phyloP scores from a whole-genome alignment of 139 green algal genomes.

The Edaphochlamys debaryana region DNA sequence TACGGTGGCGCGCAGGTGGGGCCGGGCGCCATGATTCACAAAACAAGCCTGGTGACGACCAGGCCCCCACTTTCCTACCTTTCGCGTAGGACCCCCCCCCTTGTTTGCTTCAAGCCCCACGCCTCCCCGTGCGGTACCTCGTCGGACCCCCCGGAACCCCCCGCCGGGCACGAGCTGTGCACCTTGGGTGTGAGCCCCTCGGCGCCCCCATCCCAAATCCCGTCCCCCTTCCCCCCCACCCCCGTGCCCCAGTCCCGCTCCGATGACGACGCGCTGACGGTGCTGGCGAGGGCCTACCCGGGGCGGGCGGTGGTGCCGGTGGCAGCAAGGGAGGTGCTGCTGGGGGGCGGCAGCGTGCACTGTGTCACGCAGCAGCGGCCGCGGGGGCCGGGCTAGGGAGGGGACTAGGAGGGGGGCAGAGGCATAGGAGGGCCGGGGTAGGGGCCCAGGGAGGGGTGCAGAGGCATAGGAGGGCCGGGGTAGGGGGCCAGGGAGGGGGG shows the following conservation, averaged over 20 bases:
- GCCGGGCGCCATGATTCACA: too few relatives aligned
- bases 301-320: conserved; percentile 69
- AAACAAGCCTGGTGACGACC: too few relatives aligned
- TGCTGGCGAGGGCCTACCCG: conserved; percentile 64
- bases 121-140: too few relatives aligned
- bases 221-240: conserved; percentile 30
- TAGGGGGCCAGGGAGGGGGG: too few relatives aligned
- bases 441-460: too few relatives aligned
- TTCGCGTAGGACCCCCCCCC: conserved; percentile 2
- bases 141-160: too few relatives aligned
- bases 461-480: too few relatives aligned
- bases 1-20: conserved; percentile 54
- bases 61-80: not conserved
- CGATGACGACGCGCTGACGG: conserved; percentile 36
- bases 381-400: too few relatives aligned
- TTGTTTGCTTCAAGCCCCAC: conserved; percentile 36
- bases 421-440: too few relatives aligned
- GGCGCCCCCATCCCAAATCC: conserved; percentile 27
- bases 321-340: conserved; percentile 67
- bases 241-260: conserved; percentile 27
- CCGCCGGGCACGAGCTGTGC: too few relatives aligned
- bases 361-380: conserved; percentile 66
- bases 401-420: too few relatives aligned
- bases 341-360: conserved; percentile 83
- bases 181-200: too few relatives aligned